These are phyloP conservation scores for Trichomonascaceae sp. DNA, from an alignment of 1,139 yeast genomes.

Conservation along the genomic window DNA sequence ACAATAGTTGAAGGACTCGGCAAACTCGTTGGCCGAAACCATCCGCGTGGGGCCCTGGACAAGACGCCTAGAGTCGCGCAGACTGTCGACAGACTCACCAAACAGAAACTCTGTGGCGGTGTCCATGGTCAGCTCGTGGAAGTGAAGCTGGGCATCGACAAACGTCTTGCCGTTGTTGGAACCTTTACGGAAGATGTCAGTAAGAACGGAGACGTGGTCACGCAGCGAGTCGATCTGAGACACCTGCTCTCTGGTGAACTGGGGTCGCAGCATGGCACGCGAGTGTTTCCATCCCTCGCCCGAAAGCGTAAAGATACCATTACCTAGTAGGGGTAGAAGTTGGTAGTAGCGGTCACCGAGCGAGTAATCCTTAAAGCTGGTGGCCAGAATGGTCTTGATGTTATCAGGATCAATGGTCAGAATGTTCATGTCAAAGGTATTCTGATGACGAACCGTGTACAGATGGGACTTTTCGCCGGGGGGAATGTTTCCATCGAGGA, in stretches of 20 bases:
- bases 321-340: constrained; percentile 35
- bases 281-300: constrained; percentile 45
- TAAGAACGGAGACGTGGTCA: constrained; percentile 8
- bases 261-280: constrained; percentile 44
- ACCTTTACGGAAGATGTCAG: constrained; percentile 6
- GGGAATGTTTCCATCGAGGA: constrained; percentile 1
- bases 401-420: constrained; percentile 36
- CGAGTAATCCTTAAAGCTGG: constrained; percentile 14
- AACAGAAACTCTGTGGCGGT: constrained; percentile 47
- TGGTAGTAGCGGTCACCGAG: constrained; percentile 33
- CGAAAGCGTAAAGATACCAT: constrained; percentile 43
- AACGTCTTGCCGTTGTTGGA: constrained; percentile 16
- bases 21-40: constrained; percentile 24
- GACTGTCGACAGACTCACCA: constrained; percentile 39
- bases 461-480: constrained; percentile 1
- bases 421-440: constrained; percentile 9
- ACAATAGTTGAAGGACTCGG: constrained; percentile 33
- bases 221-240: constrained; percentile 32
- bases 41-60: constrained; percentile 11
- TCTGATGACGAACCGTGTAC: constrained; percentile 9
- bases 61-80: constrained; percentile 21
- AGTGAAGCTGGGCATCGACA: constrained; percentile 35
- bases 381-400: constrained; percentile 23
- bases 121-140: constrained; percentile 42
- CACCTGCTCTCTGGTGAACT: constrained; percentile 40